Evolutionary conservation across 2,329 filamentous ascomycete species (phyloP).

Genomic region (Diaporthe longicolla): DNA sequence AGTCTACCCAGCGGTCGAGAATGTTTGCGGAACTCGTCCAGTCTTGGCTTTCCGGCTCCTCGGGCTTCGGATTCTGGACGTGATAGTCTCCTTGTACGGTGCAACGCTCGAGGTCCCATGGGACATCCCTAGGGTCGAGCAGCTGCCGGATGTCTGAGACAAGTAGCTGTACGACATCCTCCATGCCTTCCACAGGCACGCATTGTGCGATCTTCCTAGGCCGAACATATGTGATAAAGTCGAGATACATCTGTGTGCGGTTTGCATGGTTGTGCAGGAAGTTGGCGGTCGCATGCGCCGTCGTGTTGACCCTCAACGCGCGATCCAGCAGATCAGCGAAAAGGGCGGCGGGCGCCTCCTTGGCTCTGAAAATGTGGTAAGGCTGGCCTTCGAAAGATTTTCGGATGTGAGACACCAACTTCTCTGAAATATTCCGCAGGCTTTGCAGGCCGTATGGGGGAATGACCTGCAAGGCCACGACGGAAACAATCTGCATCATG

Average conservation of each 20-base stretch:
- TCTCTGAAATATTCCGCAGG: constrained; percentile 87
- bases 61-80: constrained; percentile 60
- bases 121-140: constrained; percentile 76
- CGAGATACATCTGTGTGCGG: constrained; percentile 94
- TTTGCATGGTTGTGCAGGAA: constrained; percentile 92
- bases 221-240: constrained; percentile 81
- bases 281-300: constrained; percentile 93
- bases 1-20: constrained; percentile 83
- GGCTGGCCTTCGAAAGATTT: constrained; percentile 90
- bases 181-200: constrained; percentile 74
- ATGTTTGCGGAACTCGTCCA: constrained; percentile 72
- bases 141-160: constrained; percentile 78
- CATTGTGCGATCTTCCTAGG: constrained; percentile 75
- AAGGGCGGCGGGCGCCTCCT: constrained; percentile 87
- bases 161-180: constrained; percentile 74
- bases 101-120: constrained; percentile 74
- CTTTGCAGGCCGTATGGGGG: constrained; percentile 90
- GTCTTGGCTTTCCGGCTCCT: constrained; percentile 55
- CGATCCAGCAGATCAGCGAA: constrained; percentile 91
- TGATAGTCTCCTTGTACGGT: constrained; percentile 73
- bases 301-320: constrained; percentile 90
- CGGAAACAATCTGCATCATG: constrained; percentile 92
- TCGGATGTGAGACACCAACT: constrained; percentile 84
- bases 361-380: constrained; percentile 86
- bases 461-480: constrained; percentile 91